Conservation (phyloP, 2,329 filamentous ascomycete species). For the Lasiodiplodia sp. region DNA sequence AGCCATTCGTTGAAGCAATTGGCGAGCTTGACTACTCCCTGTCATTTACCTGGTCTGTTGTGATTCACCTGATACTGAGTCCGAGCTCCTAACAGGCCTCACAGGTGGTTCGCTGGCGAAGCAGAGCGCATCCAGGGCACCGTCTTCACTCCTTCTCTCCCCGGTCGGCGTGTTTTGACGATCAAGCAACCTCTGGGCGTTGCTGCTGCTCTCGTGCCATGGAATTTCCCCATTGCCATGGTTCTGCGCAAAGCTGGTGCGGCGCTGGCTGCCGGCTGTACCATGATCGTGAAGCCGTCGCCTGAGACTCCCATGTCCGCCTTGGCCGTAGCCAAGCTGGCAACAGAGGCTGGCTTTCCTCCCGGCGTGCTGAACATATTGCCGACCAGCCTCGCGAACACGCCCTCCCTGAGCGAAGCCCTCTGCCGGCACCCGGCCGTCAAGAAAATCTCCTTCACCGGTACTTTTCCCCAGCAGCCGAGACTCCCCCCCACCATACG, state of each 20-base stretch:
- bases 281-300: conserved; percentile 64
- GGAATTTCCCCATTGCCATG: conserved; percentile 76
- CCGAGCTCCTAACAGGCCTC: neutral
- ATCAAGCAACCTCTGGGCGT: conserved; percentile 79
- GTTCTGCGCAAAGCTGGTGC: conserved; percentile 72
- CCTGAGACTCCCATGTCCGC: conserved; percentile 31
- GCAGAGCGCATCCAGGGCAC: conserved; percentile 68
- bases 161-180: conserved; percentile 71
- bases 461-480: neutral
- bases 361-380: conserved; percentile 68
- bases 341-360: conserved; percentile 51
- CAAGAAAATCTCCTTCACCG: conserved; percentile 69
- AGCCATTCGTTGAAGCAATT: conserved; percentile 59
- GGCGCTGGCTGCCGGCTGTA: conserved; percentile 74
- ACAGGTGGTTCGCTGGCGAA: conserved; percentile 63
- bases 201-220: conserved; percentile 72
- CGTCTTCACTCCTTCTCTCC: conserved; percentile 64
- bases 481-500: neutral
- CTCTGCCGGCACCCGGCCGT: conserved; percentile 65
- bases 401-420: conserved; percentile 61
- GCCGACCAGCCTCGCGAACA: conserved; percentile 65
- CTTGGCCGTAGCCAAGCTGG: conserved; percentile 33
- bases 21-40: conserved; percentile 62
- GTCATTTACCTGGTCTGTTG: conserved; percentile 57
- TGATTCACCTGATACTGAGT: neutral